Percentiles rank a stretch among this genome's conserved stretches.
Conservation (phyloP, 164 flowering plant genomes). For the Stephania cephalantha region DNA sequence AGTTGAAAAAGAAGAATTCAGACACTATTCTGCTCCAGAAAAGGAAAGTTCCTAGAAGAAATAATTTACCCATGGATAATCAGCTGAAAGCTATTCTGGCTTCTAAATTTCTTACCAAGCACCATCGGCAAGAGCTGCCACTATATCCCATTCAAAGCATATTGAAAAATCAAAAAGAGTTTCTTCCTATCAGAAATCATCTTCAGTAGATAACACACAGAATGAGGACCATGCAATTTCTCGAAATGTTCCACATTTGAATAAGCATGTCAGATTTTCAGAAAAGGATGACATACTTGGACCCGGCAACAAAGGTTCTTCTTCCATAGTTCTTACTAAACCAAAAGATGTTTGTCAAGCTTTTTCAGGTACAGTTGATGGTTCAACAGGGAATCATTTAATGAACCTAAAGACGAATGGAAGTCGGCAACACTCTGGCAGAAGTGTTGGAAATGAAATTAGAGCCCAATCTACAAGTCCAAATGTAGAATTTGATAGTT, state of each 20-base stretch:
- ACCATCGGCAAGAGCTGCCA: constrained; percentile 12
- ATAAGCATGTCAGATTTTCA: constrained; percentile 41
- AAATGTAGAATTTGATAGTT: constrained; percentile 13
- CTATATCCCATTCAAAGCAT: constrained; percentile 31
- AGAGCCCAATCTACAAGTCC: constrained; percentile 10
- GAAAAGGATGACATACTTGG: constrained; percentile 38
- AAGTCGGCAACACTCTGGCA: constrained; percentile 20
- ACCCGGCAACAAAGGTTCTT: constrained; percentile 10
- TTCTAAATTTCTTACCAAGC: constrained; percentile 11
- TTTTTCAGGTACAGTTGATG: constrained; percentile 20
- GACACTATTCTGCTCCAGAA: constrained; percentile 13
- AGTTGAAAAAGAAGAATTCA: constrained; percentile 14
- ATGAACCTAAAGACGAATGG: constrained; percentile 16
- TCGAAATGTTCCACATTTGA: constrained; percentile 13
- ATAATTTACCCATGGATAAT: constrained; percentile 14
- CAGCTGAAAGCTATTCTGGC: constrained; percentile 15
- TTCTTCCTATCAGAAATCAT: constrained; percentile 20
- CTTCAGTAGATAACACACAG: constrained; percentile 16
- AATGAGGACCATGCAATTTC: constrained; percentile 6
- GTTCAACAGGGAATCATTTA: constrained; percentile 13
- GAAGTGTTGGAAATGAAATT: constrained; percentile 12
- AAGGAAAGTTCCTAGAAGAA: constrained; percentile 22
- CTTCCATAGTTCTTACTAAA: constrained; percentile 19
- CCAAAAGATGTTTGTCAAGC: constrained; percentile 6
- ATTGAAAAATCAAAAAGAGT: constrained; percentile 30